Evolutionary conservation across 805 yeast genomes (phyloP), one percentile per base, ranked within the genome.

Genomic region (Komagataella pseudopastoris): DNA sequence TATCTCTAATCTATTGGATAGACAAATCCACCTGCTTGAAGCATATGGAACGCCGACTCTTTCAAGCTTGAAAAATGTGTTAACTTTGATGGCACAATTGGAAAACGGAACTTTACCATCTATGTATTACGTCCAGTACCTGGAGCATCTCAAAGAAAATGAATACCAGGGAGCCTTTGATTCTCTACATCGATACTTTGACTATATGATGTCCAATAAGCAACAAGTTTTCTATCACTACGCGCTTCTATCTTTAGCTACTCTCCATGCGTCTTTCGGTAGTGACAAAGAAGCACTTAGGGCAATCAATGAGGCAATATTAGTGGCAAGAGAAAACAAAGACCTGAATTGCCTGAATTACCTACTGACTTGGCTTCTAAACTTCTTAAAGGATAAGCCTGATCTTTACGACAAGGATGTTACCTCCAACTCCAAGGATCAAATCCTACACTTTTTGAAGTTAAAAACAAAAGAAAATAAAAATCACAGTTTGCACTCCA

Each of bases 291-390:
- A 83, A 53, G 95, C 96, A 0, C 62, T 88, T 12, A 74, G 83
- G 56, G 83, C 95, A 1, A 85, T 88, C 6, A 88, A 85, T 55
- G 96, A 89, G 62, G 93, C 96, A 0, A 84, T 88, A 2, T 72
- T 85, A 6, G 88, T 89, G 2, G 96, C 96, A 0, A 70, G 96
- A 56, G 96, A 89, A 59, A 83, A 84, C 58, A 81, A 81, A 55
- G 96, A 90, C 63, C 72, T 78, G 51, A 71, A 74, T 12, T 86
- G 95, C 23, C 71, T 88, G 46, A 83, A 86, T 23, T 81, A 81
- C 57, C 74, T 88, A 14, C 68, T 88, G 49, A 74, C 88, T 7
- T 85, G 93, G 89, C 69, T 88, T 1, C 80, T 81, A 56, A 77
- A 82, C 55, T 86, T 84, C 57, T 71, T 87, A 59, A 79, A 78